Evolutionary conservation across 768 basidiomycete species (phyloP), one percentile per base, ranked within the genome.

Genomic region (Holtermannia corniformis): DNA sequence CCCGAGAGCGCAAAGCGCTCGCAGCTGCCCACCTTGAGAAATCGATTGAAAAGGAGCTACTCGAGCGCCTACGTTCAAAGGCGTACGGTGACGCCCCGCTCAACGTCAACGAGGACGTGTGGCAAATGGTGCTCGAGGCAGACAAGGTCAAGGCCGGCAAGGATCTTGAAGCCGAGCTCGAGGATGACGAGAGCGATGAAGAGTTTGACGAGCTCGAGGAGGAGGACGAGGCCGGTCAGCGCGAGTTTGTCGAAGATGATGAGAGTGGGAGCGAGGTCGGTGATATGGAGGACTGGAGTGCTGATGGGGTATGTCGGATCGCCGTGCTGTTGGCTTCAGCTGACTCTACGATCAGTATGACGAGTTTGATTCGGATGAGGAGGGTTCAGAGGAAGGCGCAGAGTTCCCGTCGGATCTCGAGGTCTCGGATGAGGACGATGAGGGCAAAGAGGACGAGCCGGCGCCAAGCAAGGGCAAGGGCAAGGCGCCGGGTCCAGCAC

Each of bases 51-150:
- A 89, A 89, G 67, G 95, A 99, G 68, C 82, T 97, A 22, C 82
- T 99, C 44, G 90, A 93, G 63, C 87, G 95, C 16, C 79, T 99
- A 19, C 91, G 92, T 76, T 85, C 85, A 49, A 95, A 95, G 73
- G 92, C 93, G 16, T 97, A 99, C 67, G 93, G 95, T 41, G 93
- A 97, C 65, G 86, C 87, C 27, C 95, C 95, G 12, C 79, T 99
- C 42, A 97, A 99, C 72, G 92, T 99, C 53, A 97, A 99, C 73
- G 95, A 99, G 74, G 83, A 78, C 41, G 91, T 97, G 7, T 97
- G 95, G 95, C 82, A 83, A 59, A 83, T 87, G 2, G 84, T 99
- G 49, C 75, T 97, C 41, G 88, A 95, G 65, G 78, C 82, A 44
- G 90, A 95, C 67, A 63, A 66, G 49, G 57, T 56, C 44, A 60